phyloP scores from a whole-genome alignment of 768 basidiomycete species.

The Mycena venus region DNA sequence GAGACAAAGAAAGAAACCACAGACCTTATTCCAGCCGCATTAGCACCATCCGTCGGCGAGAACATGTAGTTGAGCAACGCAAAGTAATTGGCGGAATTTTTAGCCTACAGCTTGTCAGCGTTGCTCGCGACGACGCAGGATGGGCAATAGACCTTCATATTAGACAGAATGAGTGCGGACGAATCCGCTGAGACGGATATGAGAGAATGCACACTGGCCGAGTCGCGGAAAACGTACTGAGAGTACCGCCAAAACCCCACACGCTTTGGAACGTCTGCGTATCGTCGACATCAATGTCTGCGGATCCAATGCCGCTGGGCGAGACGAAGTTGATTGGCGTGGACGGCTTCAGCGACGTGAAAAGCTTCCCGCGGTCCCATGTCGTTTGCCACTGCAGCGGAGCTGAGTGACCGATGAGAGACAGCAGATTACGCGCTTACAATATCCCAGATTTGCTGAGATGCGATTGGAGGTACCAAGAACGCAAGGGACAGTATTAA shows the following conservation, averaged over 20 bases:
- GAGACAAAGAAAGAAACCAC: slow-evolving; percentile 40
- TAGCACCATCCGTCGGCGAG: slow-evolving; percentile 69
- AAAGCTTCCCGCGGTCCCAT: slow-evolving; percentile 64
- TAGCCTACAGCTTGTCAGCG: slow-evolving; percentile 48
- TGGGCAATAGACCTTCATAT: slow-evolving; percentile 70
- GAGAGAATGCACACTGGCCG: neutral
- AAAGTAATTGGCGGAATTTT: slow-evolving; percentile 70
- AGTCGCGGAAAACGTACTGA: slow-evolving; percentile 60
- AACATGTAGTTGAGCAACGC: slow-evolving; percentile 71
- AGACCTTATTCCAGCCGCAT: slow-evolving; percentile 76
- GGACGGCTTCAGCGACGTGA: slow-evolving; percentile 61
- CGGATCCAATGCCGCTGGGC: slow-evolving; percentile 70
- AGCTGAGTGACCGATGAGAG: slow-evolving; percentile 8
- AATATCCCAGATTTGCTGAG: slow-evolving; percentile 69
- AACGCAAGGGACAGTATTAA: slow-evolving; percentile 32
- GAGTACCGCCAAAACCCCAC: slow-evolving; percentile 74
- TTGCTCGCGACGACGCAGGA: neutral
- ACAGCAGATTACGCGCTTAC: slow-evolving; percentile 46
- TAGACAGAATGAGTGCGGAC: slow-evolving; percentile 70
- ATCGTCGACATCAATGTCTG: slow-evolving; percentile 76
- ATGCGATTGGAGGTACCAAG: slow-evolving; percentile 42
- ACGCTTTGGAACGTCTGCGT: slow-evolving; percentile 69
- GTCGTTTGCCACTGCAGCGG: slow-evolving; percentile 69
- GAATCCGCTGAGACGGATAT: slow-evolving; percentile 69
- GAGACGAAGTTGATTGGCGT: slow-evolving; percentile 69